phyloP scores from a whole-genome alignment of 75 land plant species.

The Azolla pinnata region DNA sequence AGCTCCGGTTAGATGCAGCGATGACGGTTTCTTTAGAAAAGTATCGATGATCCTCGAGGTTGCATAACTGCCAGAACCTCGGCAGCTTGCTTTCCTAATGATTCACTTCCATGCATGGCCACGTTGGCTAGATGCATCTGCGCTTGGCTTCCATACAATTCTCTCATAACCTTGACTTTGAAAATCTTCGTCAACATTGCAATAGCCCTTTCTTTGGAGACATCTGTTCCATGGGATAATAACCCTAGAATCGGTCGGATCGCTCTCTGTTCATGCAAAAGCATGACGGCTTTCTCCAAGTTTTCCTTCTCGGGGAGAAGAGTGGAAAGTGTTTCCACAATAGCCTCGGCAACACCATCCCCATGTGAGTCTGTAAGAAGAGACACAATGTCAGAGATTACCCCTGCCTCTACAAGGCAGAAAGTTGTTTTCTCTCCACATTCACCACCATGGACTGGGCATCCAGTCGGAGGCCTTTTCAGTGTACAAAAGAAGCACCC shows the following conservation, averaged over 20 bases:
- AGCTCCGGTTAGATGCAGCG: too few relatives aligned
- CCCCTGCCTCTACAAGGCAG: constrained; percentile 41
- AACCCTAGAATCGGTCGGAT: constrained; percentile 21
- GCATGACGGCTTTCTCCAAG: constrained; percentile 24
- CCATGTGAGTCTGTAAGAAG: constrained; percentile 23
- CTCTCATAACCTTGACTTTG: constrained; percentile 19
- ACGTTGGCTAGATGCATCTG: constrained; percentile 28
- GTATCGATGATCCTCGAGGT: too few relatives aligned
- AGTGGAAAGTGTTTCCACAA: constrained; percentile 36
- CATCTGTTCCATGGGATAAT: constrained; percentile 23
- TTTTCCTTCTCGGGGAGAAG: constrained; percentile 21
- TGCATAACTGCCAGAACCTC: background rate
- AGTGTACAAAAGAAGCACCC: constrained; percentile 32
- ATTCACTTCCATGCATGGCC: constrained; percentile 4
- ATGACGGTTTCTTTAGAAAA: too few relatives aligned
- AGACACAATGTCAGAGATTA: constrained; percentile 32
- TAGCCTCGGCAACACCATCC: constrained; percentile 31
- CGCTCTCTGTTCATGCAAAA: constrained; percentile 34
- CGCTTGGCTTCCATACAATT: constrained; percentile 25
- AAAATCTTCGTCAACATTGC: constrained; percentile 28
- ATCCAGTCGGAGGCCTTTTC: constrained; percentile 9
- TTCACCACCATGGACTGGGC: constrained; percentile 36
- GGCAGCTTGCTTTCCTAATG: background rate
- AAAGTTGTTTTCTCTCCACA: constrained; percentile 37
- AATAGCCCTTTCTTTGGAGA: constrained; percentile 35